phyloP scores from a whole-genome alignment of 2,329 filamentous ascomycete genomes.

The Xylariaceae sp. region DNA sequence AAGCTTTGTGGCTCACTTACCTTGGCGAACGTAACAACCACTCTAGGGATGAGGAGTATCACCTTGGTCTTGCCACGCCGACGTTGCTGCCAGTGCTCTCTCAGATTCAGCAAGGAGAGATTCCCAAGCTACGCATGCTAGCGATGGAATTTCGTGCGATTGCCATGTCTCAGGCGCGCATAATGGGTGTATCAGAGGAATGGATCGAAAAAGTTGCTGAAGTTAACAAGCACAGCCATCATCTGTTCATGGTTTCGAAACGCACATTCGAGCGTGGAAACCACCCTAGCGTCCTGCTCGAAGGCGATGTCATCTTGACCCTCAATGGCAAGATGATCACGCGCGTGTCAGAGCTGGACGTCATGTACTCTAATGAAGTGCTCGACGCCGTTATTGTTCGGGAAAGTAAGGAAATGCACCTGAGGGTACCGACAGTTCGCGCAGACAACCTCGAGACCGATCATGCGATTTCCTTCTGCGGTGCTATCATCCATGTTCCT shows the following conservation, averaged over 20 bases:
- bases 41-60: constrained; percentile 91
- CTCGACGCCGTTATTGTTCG: constrained; percentile 84
- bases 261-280: constrained; percentile 60
- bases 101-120: constrained; percentile 73
- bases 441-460: constrained; percentile 90
- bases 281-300: constrained; percentile 58
- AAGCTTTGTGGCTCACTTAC: constrained; percentile 95
- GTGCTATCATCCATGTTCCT: constrained; percentile 84
- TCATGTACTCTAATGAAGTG: constrained; percentile 87
- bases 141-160: constrained; percentile 93
- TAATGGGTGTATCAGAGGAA: constrained; percentile 94
- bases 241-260: constrained; percentile 98
- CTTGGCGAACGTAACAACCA: constrained; percentile 80
- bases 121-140: constrained; percentile 80
- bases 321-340: constrained; percentile 91
- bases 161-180: constrained; percentile 91
- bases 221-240: constrained; percentile 86
- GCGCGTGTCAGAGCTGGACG: constrained; percentile 82
- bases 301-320: constrained; percentile 88
- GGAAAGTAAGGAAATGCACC: constrained; percentile 69
- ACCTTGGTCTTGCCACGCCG: constrained; percentile 84
- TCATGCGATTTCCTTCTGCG: constrained; percentile 89
- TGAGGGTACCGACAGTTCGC: constrained; percentile 77
- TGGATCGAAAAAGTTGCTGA: constrained; percentile 89
- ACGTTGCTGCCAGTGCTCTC: constrained; percentile 83